A percentile compares a stretch with the other conserved stretches of the same genome.
These are phyloP conservation scores for Butyriboletus appendiculatus DNA, from an alignment of 1,284 basidiomycete genomes.

Conservation along the genomic window DNA sequence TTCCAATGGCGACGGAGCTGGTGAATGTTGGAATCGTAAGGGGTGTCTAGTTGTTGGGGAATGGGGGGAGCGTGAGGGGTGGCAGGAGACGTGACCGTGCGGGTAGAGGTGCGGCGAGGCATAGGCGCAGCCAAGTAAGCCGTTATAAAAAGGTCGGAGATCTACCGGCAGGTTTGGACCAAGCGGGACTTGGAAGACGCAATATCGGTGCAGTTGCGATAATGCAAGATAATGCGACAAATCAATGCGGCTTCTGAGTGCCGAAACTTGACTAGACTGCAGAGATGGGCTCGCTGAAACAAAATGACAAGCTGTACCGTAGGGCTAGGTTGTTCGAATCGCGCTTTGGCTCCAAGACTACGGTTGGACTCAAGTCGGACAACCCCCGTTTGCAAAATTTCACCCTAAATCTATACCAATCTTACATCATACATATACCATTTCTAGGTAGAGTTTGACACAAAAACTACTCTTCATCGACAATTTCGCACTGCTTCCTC, in stretches of 20 bases:
- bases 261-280: slow-evolving; percentile 11
- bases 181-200: slow-evolving; percentile 21
- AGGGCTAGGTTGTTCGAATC: slow-evolving; percentile 3
- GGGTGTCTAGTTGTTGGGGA: slow-evolving; percentile 29
- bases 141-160: slow-evolving; percentile 41
- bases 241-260: slow-evolving; percentile 13
- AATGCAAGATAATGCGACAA: slow-evolving; percentile 24
- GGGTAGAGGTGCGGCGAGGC: slow-evolving; percentile 38
- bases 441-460: slow-evolving; percentile 17
- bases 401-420: slow-evolving; percentile 14
- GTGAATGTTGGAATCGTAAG: slow-evolving; percentile 46
- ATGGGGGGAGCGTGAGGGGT: slow-evolving; percentile 27
- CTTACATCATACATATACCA: slow-evolving; percentile 25
- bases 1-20: slow-evolving; percentile 68
- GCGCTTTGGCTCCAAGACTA: slow-evolving; percentile 2
- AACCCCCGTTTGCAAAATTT: slow-evolving; percentile 12
- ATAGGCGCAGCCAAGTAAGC: slow-evolving; percentile 38
- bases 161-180: slow-evolving; percentile 30
- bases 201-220: slow-evolving; percentile 22
- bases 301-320: slow-evolving; percentile 8
- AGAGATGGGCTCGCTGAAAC: slow-evolving; percentile 12
- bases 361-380: slow-evolving; percentile 1
- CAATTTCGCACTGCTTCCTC: slow-evolving; percentile 31
- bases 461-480: slow-evolving; percentile 21
- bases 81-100: slow-evolving; percentile 27